Evolutionary conservation across 495 filamentous ascomycete genomes (phyloP).

Genomic region (Penicillium paxilli): DNA sequence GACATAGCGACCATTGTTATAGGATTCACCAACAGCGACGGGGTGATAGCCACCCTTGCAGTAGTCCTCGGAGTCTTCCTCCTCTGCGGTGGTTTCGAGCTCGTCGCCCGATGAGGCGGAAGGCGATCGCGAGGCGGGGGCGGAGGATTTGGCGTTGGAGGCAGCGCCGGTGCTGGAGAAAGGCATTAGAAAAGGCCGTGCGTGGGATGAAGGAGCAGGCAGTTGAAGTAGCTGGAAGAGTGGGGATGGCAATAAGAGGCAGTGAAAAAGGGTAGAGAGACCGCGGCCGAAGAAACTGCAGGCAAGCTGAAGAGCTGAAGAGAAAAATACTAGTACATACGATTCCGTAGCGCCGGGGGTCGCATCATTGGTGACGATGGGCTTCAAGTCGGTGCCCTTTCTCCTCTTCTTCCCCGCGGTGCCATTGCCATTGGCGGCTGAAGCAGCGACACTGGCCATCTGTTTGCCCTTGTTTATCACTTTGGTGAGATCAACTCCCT

Average conservation of each 20-base stretch:
- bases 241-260: too few relatives aligned
- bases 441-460: slow-evolving; percentile 60
- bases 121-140: slow-evolving; percentile 68
- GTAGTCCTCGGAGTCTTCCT: slow-evolving; percentile 98
- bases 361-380: slow-evolving; percentile 83
- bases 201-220: slow-evolving; percentile 9
- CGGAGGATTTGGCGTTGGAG: slow-evolving; percentile 30
- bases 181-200: slow-evolving; percentile 6
- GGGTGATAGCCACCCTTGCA: slow-evolving; percentile 99
- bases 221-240: slow-evolving; percentile 20
- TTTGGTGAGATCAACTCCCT: slow-evolving; percentile 72
- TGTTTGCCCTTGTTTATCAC: slow-evolving; percentile 79
- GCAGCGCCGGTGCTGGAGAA: slow-evolving; percentile 36
- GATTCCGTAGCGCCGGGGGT: slow-evolving; percentile 50
- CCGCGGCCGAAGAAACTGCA: background rate
- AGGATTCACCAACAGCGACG: slow-evolving; percentile 88
- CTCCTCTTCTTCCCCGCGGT: slow-evolving; percentile 70
- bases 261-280: slow-evolving; percentile 21
- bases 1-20: slow-evolving; percentile 96
- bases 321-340: slow-evolving; percentile 37
- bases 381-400: slow-evolving; percentile 82
- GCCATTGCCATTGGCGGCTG: slow-evolving; percentile 63
- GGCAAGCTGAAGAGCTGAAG: slow-evolving; percentile 21
- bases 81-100: slow-evolving; percentile 90
- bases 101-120: slow-evolving; percentile 85